Evolutionary conservation across 306 rosid species (phyloP), one percentile per base, ranked within the genome.

Genomic region (Acacia melanoxylon): DNA sequence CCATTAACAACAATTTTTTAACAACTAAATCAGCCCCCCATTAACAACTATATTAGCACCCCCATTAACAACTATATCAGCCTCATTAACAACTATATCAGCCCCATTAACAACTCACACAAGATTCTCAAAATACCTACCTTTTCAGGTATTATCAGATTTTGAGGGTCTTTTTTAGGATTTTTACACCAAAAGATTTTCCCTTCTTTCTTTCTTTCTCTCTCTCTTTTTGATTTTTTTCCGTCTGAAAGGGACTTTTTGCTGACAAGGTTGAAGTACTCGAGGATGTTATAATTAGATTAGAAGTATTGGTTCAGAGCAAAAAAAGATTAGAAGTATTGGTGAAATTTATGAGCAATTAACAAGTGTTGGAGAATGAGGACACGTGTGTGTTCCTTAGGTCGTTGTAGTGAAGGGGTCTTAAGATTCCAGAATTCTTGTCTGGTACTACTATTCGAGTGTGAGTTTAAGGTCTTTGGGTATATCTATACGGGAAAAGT

Each of bases 301-400:
- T 54, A 19, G 27, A 54, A 12, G 35, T 25, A 24, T 61, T 24
- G 80, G 41, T 61, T n/a, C n/a, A n/a, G n/a, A n/a, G n/a, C n/a
- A n/a, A n/a, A n/a, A n/a, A n/a, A n/a, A 58, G 67, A 12, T 25
- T 54, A 19, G 27, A 54, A 12, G 35, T 25, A 24, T 61, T 24
- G 80, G 41, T 61, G 41, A 74, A 20, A 48, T 17, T 73, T 25
- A 46, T 27, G 80, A 78, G 78, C 40, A 6, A 44, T 76, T 68
- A 56, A 59, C 69, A 25, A 48, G 83, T 58, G 86, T 37, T 3
- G 82, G 12, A 65, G 54, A 77, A 78, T 35, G 70, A 63, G 14
- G 80, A 91, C 91, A 49, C 89, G 89, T 82, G 82, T 27, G 82
- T 15, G 2, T 1, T 73, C 74, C 46, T 1, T 1, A 20, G 73